Evolutionary conservation across 2,329 filamentous ascomycete genomes (phyloP), one percentile per base, ranked within the genome.

Genomic region (Metarhizium album): DNA sequence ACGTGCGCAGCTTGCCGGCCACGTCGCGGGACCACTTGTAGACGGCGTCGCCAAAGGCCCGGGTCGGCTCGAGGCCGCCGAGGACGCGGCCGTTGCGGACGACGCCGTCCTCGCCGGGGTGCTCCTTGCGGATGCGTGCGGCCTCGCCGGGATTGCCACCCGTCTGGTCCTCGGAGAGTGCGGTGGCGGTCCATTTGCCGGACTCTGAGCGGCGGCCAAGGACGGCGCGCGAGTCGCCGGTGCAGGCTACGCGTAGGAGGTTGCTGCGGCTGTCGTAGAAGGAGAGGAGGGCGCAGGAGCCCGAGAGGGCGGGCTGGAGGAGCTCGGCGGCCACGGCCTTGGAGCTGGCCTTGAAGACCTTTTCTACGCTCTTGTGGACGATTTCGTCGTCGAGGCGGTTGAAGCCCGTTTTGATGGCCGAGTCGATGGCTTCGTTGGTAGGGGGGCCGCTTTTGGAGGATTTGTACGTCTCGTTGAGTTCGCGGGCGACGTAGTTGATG

Each of bases 21-120:
- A 90, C 85, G 54, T 95, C 89, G 48, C 80, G 79, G 53, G 80
- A 87, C 93, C 93, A 98, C 69, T 98, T 98, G 74, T 98, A 98
- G 60, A 86, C 84, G 8, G 93, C 91, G 67, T 98, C 93, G 35
- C 93, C 94, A 67, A 98, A 98, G 0, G 94, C 91, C 55, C 93
- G 84, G 18, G 86, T 91, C 3, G 93, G 93, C 67, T 98, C 93
- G 13, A 98, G 75, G 18, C 90, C 87, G 43, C 93, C 93, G 0
- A 98, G 77, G 16, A 98, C 88, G 54, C 93, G 86, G 5, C 93
- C 93, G 59, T 95, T 93, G 42, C 83, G 78, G 40, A 95, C 83
- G 8, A 96, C 93, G 59, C 90, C 77, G 14, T 87, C 84, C 69
- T 98, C 93, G 27, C 86, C 86, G 0, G 93, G 93, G 62, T 98